These are phyloP conservation scores for Ophiostoma ips DNA, from an alignment of 2,329 filamentous ascomycete genomes.

Conservation along the genomic window DNA sequence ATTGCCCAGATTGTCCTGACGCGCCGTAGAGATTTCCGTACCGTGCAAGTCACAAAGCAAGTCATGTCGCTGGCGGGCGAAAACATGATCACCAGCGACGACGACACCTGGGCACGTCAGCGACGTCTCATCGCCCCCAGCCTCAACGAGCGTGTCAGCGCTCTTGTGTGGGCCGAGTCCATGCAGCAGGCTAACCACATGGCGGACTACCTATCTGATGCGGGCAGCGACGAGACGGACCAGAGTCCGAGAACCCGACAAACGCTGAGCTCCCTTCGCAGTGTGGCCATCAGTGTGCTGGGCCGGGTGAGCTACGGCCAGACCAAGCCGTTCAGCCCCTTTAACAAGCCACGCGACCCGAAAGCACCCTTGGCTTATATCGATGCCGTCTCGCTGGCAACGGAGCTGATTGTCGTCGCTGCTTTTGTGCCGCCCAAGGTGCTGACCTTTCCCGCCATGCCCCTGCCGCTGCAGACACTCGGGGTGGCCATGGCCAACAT, in stretches of 20 bases:
- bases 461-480: slow-evolving; percentile 15
- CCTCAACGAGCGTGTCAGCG: slow-evolving; percentile 24
- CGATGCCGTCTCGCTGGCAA: slow-evolving; percentile 19
- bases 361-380: slow-evolving; percentile 18
- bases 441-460: slow-evolving; percentile 17
- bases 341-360: slow-evolving; percentile 13
- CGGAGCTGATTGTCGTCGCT: slow-evolving; percentile 18
- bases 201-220: slow-evolving; percentile 17
- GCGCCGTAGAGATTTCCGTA: slow-evolving; percentile 23
- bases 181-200: slow-evolving; percentile 20
- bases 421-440: slow-evolving; percentile 18
- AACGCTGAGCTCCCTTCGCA: slow-evolving; percentile 19
- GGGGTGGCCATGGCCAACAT: slow-evolving; percentile 18
- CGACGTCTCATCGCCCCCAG: slow-evolving; percentile 23
- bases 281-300: slow-evolving; percentile 25
- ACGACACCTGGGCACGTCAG: slow-evolving; percentile 20
- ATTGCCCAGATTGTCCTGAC: slow-evolving; percentile 19
- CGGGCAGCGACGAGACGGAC: slow-evolving; percentile 15
- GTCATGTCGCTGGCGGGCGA: slow-evolving; percentile 22
- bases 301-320: slow-evolving; percentile 22
- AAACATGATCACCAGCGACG: slow-evolving; percentile 21
- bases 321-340: slow-evolving; percentile 18
- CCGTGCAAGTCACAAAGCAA: slow-evolving; percentile 15
- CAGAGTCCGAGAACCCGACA: slow-evolving; percentile 10
- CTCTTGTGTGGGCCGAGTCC: slow-evolving; percentile 22